phyloP scores from a whole-genome alignment of 2,329 filamentous ascomycete genomes.

The Dactylellina cionopaga region DNA sequence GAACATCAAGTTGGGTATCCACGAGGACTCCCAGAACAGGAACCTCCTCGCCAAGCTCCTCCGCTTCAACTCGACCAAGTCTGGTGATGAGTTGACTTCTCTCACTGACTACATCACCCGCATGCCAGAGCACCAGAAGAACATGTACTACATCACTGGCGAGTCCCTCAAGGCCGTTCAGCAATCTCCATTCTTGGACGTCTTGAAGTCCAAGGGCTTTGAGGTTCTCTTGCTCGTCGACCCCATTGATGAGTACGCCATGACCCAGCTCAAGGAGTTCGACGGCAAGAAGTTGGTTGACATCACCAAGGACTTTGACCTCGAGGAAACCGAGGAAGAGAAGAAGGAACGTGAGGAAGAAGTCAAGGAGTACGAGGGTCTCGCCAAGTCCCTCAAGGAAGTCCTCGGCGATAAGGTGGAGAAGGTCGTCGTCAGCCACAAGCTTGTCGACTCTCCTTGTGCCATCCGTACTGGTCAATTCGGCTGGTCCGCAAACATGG shows the following conservation, averaged over 20 bases:
- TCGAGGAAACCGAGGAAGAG: slow-evolving; percentile 99
- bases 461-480: slow-evolving; percentile 99
- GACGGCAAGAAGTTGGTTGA: slow-evolving; percentile 99
- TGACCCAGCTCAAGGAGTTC: slow-evolving; percentile 99
- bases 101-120: slow-evolving; percentile 97
- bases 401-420: slow-evolving; percentile 99
- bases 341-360: slow-evolving; percentile 93
- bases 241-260: slow-evolving; percentile 99
- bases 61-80: slow-evolving; percentile 99
- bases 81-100: slow-evolving; percentile 92
- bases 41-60: slow-evolving; percentile 92
- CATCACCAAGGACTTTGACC: slow-evolving; percentile 99
- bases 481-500: slow-evolving; percentile 99
- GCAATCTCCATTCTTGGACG: slow-evolving; percentile 98
- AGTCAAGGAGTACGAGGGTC: slow-evolving; percentile 96
- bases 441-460: slow-evolving; percentile 92
- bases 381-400: slow-evolving; percentile 98
- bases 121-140: slow-evolving; percentile 99
- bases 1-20: slow-evolving; percentile 99
- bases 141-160: slow-evolving; percentile 99
- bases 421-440: slow-evolving; percentile 99
- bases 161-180: slow-evolving; percentile 98
- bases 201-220: slow-evolving; percentile 98
- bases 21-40: slow-evolving; percentile 99
- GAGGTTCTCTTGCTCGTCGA: slow-evolving; percentile 99